Conservation (phyloP, 768 basidiomycete species). For the Terana coerulea region DNA sequence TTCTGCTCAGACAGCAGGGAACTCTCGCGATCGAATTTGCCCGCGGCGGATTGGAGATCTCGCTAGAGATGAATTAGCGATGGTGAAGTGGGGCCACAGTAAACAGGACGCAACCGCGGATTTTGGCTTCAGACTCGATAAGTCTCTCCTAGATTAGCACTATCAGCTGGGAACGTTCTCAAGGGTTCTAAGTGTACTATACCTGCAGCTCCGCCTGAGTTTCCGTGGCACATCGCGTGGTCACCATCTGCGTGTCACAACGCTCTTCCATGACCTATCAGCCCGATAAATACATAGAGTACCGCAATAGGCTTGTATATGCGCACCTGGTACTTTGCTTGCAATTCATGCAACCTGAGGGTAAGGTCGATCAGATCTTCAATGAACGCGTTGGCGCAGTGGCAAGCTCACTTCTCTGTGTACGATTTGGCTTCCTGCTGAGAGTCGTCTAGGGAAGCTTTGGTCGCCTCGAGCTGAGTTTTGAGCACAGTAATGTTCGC, state of each 20-base stretch:
- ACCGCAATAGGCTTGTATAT: no score
- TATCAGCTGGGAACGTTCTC: not conserved
- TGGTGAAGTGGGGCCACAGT: not conserved
- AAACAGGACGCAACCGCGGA: constrained; percentile 29
- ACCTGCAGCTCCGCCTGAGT: constrained; percentile 50
- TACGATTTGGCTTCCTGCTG: constrained; percentile 4
- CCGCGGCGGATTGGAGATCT: constrained; percentile 30
- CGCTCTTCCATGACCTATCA: constrained; percentile 51
- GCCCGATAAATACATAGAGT: not conserved
- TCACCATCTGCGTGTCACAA: constrained; percentile 53
- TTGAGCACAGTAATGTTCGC: not conserved
- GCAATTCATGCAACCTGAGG: constrained; percentile 16
- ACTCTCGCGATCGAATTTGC: constrained; percentile 35
- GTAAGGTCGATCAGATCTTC: not conserved
- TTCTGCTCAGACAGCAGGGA: constrained; percentile 41
- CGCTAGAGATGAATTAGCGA: constrained; percentile 16
- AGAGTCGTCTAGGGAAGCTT: constrained; percentile 3
- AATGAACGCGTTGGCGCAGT: not conserved
- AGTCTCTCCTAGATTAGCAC: constrained; percentile 34
- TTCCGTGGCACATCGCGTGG: constrained; percentile 52
- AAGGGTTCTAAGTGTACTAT: not conserved
- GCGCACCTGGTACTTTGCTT: constrained; percentile 17
- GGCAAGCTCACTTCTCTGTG: constrained; percentile 19
- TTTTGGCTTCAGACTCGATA: constrained; percentile 30
- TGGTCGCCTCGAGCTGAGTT: not conserved